phyloP scores from a whole-genome alignment of 345 rosid species.

The Sisymbrium altissimum region DNA sequence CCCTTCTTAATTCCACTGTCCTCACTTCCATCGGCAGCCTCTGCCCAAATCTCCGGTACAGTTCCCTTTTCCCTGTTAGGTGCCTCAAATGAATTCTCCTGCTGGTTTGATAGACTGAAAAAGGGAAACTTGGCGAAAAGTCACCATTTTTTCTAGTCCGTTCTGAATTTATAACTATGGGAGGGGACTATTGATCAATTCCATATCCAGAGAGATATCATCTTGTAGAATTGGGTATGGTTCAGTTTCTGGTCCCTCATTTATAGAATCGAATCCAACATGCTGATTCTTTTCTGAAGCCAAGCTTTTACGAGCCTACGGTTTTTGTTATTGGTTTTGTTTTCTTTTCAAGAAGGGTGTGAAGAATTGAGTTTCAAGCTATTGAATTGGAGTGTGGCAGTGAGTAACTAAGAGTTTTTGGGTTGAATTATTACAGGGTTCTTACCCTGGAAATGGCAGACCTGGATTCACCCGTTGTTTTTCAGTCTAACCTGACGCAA shows the following conservation, averaged over 20 bases:
- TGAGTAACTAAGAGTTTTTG: constrained; percentile 1
- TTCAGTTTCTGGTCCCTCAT: background rate
- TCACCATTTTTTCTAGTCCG: background rate
- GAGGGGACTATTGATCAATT: background rate
- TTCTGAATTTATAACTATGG: background rate
- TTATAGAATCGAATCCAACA: background rate
- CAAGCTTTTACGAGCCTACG: background rate
- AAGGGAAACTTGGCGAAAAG: background rate
- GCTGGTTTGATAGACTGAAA: too few relatives aligned
- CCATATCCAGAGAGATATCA: background rate
- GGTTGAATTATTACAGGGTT: constrained; percentile 33
- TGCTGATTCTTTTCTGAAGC: background rate
- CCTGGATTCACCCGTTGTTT: constrained; percentile 24
- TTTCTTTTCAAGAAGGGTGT: background rate
- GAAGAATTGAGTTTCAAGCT: background rate
- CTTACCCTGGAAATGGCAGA: constrained; percentile 47
- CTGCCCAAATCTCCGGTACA: constrained; percentile 60
- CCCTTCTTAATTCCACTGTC: constrained; percentile 32
- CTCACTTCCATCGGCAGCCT: constrained; percentile 39
- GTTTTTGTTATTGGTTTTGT: background rate
- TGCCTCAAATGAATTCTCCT: background rate
- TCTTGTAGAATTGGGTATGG: background rate
- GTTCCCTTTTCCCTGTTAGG: background rate
- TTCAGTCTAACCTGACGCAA: constrained; percentile 31
- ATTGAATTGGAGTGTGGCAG: background rate